phyloP scores from a whole-genome alignment of 1,284 basidiomycete genomes.

The Gymnopus androsaceus region DNA sequence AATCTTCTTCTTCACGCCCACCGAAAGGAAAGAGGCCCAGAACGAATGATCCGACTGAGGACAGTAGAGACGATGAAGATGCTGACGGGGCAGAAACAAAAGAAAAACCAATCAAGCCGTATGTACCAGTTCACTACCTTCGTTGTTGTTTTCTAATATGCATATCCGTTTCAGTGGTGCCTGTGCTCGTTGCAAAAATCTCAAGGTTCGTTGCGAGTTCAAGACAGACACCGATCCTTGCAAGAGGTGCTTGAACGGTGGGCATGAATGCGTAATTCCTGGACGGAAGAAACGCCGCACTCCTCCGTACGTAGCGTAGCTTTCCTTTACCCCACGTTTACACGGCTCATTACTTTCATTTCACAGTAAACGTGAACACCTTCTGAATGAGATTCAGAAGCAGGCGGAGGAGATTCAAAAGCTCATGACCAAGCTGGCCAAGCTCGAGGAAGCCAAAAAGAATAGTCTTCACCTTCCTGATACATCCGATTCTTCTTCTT shows the following conservation, averaged over 20 bases:
- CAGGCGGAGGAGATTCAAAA: conserved; percentile 70
- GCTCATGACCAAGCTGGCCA: conserved; percentile 62
- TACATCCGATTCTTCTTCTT: conserved; percentile 28
- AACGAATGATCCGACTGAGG: conserved; percentile 36
- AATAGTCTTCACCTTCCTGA: conserved; percentile 20
- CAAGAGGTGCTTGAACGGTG: conserved; percentile 65
- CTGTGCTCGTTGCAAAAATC: conserved; percentile 32
- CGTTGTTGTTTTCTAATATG: conserved; percentile 12
- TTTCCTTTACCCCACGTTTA: neutral
- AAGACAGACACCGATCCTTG: conserved; percentile 67
- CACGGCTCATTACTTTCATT: conserved; percentile 2
- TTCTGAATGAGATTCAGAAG: conserved; percentile 70
- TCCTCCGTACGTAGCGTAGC: conserved; percentile 69
- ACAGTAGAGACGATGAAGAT: conserved; percentile 21
- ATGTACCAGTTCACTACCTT: conserved; percentile 27
- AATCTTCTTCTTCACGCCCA: conserved; percentile 26
- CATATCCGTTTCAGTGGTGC: conserved; percentile 39
- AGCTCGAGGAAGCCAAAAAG: conserved; percentile 48
- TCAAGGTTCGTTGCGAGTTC: conserved; percentile 66
- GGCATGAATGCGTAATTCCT: conserved; percentile 72
- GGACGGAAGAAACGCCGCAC: conserved; percentile 73
- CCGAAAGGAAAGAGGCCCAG: conserved; percentile 7
- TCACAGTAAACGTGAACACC: conserved; percentile 70
- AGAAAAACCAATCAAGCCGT: conserved; percentile 48
- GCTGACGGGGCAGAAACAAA: conserved; percentile 25